These are phyloP conservation scores for Colletotrichum spaethianum DNA, from an alignment of 2,329 filamentous ascomycete species.

Conservation along the genomic window DNA sequence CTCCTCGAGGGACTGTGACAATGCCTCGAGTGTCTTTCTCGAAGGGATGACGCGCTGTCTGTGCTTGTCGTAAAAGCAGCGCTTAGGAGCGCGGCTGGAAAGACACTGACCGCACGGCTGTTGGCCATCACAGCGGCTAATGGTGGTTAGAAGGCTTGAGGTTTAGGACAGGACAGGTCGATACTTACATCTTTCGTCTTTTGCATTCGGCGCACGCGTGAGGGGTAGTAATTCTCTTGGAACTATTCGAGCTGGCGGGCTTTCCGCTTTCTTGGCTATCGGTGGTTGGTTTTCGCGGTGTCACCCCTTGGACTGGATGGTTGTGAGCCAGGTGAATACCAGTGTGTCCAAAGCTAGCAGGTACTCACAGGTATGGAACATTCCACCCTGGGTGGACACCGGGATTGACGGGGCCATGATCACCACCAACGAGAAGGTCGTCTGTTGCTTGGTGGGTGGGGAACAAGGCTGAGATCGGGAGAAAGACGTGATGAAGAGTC, in stretches of 20 bases:
- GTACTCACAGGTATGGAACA: conserved; percentile 43
- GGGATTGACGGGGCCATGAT: conserved; percentile 41
- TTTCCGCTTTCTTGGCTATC: conserved; percentile 51
- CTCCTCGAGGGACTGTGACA: conserved; percentile 76
- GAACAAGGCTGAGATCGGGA: not conserved
- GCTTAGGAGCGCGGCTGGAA: conserved; percentile 84
- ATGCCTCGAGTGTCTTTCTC: conserved; percentile 78
- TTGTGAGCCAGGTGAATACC: conserved; percentile 7
- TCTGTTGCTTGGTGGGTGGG: not conserved
- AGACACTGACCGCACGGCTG: conserved; percentile 87
- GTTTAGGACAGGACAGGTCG: not conserved
- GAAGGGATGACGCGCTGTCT: conserved; percentile 83
- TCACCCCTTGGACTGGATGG: conserved; percentile 41
- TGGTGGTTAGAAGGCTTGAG: conserved; percentile 45
- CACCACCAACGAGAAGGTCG: not conserved
- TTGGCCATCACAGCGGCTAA: conserved; percentile 80
- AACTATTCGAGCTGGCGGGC: conserved; percentile 53
- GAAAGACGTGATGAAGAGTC: not conserved
- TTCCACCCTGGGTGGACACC: conserved; percentile 41
- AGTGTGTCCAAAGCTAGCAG: not conserved
- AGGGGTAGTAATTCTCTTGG: conserved; percentile 68
- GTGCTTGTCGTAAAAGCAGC: conserved; percentile 86
- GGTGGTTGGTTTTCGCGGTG: conserved; percentile 39
- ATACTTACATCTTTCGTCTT: conserved; percentile 78
- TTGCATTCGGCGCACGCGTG: conserved; percentile 84